Evolutionary conservation across 257 asterid genomes (phyloP).

Genomic region (Ophiorrhiza pumila): DNA sequence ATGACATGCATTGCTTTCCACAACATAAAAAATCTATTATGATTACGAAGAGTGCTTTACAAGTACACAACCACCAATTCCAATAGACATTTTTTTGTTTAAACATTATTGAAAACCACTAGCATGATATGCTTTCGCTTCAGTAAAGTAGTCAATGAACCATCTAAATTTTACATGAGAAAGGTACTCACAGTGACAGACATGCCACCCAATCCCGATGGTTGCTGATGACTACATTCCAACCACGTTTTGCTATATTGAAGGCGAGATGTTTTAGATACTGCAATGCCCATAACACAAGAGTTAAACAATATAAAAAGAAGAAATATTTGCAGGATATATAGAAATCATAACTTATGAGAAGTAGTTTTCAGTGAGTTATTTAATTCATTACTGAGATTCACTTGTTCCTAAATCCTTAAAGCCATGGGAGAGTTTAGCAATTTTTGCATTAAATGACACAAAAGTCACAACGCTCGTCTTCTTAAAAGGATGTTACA

Average conservation of each 20-base stretch:
- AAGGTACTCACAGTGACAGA: constrained; percentile 65
- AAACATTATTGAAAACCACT: not conserved
- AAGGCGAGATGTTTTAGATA: constrained; percentile 71
- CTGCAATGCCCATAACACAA: constrained; percentile 38
- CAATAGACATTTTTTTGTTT: not conserved
- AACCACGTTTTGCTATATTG: constrained; percentile 59
- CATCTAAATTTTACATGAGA: not conserved
- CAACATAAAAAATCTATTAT: too few relatives aligned
- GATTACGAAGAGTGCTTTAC: not conserved
- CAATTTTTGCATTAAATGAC: too few relatives aligned
- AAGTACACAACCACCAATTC: not conserved
- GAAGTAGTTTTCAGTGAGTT: not conserved
- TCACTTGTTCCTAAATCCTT: too few relatives aligned
- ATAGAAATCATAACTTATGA: not conserved
- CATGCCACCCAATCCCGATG: constrained; percentile 82
- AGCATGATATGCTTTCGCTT: not conserved
- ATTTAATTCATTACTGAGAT: too few relatives aligned
- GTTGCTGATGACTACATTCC: constrained; percentile 81
- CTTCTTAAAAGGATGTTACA: not conserved
- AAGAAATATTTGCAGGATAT: not conserved
- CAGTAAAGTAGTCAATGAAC: not conserved
- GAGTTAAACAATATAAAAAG: not conserved
- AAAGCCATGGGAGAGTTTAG: not conserved
- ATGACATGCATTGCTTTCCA: too few relatives aligned
- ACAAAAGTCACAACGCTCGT: not conserved